A percentile compares a stretch with the other conserved stretches of the same genome.
Evolutionary conservation across 2,329 filamentous ascomycete species (phyloP).

Genomic region (Penicillium sp.): DNA sequence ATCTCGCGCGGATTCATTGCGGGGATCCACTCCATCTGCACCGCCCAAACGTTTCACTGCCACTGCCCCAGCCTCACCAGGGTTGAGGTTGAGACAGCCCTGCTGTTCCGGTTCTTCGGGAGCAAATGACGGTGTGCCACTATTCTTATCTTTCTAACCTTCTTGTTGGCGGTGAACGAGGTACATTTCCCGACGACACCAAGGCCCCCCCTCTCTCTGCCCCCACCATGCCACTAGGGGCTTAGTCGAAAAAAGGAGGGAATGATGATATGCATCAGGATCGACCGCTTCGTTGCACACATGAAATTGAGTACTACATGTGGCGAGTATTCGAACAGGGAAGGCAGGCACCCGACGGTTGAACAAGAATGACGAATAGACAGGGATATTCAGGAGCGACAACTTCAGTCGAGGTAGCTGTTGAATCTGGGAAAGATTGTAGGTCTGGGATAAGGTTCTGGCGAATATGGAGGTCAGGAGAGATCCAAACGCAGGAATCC

Average conservation of each 20-base stretch:
- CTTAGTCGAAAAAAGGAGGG: constrained; percentile 8
- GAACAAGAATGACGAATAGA: constrained; percentile 10
- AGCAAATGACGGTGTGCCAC: constrained; percentile 14
- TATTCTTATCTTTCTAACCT: neutral
- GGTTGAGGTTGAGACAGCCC: constrained; percentile 7
- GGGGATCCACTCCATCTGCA: constrained; percentile 22
- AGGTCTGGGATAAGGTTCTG: constrained; percentile 1
- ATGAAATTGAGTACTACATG: constrained; percentile 2
- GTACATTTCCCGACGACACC: constrained; percentile 1
- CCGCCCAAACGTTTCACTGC: constrained; percentile 30
- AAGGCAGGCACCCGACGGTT: constrained; percentile 11
- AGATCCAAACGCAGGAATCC: constrained; percentile 22
- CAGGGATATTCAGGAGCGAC: constrained; percentile 9
- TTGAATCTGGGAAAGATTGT: neutral
- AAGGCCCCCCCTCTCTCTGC: constrained; percentile 1
- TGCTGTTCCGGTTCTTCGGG: constrained; percentile 3
- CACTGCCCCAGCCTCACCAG: constrained; percentile 28
- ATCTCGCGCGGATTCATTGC: constrained; percentile 13
- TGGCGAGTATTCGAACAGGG: constrained; percentile 11
- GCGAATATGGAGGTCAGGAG: neutral
- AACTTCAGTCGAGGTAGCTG: neutral
- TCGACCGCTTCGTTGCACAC: constrained; percentile 19
- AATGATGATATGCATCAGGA: constrained; percentile 20
- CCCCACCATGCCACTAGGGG: neutral
- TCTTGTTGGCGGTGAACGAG: constrained; percentile 6